Base-by-base conservation (phyloP, 2,329 filamentous ascomycete genomes). In the Verticillium dahliae region DNA sequence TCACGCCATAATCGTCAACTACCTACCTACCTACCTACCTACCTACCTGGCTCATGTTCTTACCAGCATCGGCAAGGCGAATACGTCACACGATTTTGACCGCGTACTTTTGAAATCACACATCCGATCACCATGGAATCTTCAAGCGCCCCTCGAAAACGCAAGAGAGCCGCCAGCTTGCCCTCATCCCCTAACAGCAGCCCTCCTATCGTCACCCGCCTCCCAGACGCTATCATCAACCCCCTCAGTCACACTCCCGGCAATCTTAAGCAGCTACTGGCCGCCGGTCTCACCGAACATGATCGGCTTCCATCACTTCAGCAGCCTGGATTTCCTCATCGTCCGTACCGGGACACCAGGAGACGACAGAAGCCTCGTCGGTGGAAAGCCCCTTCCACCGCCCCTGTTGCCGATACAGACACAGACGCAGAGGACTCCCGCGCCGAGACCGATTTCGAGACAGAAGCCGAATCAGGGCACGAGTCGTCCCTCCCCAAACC, bases 171-270 rank as follows among this genome's bases (percentile, higher is more conserved):
- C 11, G 45, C n/a, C 18, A 52, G 45, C 18, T 22, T 22, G 18
- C 45, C 45, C n/a, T 52, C 45, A 6, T 52, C 45, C 11, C 45
- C 45, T 13, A 22, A n/a, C 22, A 52, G 45, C 45, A 52, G 45
- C 13, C 45, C 45, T 3, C 45, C 45, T 9, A 11, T 52, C 45
- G 18, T 52, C 18, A 22, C 45, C n/a, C 66, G 65, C 18, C 68
- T 73, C 14, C 74, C 72, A 1, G 63, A 67, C 14, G 71, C 74
- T 56, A 68, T 74, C 60, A 82, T 83, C 69, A 85, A 86, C 68
- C 83, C 84, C 18, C 62, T 81, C 67, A 85, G 82, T 67, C 80
- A 87, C 65, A 74, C 78, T 1, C 82, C 81, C 0, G 71, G 74
- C 58, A 79, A 80, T 39, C 78, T 85, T 58, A 74, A 70, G 55